Conservation (phyloP, 208 protist species). For the Crithidia expoeki region DNA sequence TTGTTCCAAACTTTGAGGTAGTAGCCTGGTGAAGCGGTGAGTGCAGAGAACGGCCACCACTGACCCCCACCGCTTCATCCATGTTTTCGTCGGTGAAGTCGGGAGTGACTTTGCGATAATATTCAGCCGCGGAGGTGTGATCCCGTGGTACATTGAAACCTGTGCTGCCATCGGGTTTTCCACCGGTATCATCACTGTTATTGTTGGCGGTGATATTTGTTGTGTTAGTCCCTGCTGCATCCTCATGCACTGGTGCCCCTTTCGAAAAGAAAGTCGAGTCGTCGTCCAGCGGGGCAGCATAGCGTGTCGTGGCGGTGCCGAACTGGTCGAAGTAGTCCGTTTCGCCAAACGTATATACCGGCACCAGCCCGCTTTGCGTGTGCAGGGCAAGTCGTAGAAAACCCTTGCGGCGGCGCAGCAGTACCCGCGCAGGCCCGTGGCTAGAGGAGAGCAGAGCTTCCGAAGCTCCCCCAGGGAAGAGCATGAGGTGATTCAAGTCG, state of each 20-base stretch:
- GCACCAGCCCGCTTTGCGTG: slow-evolving; percentile 44
- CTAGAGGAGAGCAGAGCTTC: slow-evolving; percentile 50
- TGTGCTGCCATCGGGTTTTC: no score
- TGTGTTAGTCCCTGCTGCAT: neutral
- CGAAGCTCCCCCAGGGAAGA: slow-evolving; percentile 59
- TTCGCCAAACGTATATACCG: slow-evolving; percentile 61
- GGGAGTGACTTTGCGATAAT: neutral
- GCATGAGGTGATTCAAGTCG: slow-evolving; percentile 43
- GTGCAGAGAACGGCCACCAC: neutral
- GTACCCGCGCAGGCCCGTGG: slow-evolving; percentile 39
- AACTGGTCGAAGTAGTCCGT: slow-evolving; percentile 56
- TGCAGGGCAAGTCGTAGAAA: slow-evolving; percentile 56
- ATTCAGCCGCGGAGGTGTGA: neutral
- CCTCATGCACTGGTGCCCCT: neutral
- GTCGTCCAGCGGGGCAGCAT: slow-evolving; percentile 33
- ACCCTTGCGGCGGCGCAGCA: slow-evolving; percentile 54
- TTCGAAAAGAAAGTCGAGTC: slow-evolving; percentile 21
- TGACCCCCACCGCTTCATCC: neutral
- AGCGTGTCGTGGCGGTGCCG: slow-evolving; percentile 25
- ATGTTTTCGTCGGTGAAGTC: neutral
- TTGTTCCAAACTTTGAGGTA: neutral
- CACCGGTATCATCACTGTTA: no score
- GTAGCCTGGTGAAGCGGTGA: neutral
- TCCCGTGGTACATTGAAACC: no score
- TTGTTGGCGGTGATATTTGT: neutral